Conservation (phyloP, 2,329 filamentous ascomycete genomes). For the Trichoderma sp. region DNA sequence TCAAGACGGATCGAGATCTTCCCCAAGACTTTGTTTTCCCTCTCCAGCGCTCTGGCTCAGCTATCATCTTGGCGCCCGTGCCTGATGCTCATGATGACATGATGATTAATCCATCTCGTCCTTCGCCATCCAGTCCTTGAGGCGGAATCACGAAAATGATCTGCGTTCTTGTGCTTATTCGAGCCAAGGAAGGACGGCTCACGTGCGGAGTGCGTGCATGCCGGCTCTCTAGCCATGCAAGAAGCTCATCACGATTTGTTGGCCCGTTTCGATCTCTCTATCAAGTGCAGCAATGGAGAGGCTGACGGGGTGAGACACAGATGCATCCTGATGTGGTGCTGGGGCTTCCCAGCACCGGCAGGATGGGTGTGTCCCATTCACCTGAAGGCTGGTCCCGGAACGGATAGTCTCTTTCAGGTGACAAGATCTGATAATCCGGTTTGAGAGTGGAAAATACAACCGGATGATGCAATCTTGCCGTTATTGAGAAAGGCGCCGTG, state of each 20-base stretch:
- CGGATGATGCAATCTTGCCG: slow-evolving; percentile 6
- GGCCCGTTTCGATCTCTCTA: not conserved
- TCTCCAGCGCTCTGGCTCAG: not conserved
- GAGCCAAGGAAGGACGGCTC: not conserved
- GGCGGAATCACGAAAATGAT: slow-evolving; percentile 4
- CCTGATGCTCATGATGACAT: slow-evolving; percentile 17
- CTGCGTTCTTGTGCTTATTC: slow-evolving; percentile 10
- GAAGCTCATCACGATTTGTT: not conserved
- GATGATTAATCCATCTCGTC: slow-evolving; percentile 17
- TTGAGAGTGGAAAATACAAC: not conserved
- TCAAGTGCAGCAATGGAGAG: no score
- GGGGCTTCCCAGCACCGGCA: no score
- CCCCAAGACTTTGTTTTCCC: not conserved
- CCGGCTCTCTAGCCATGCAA: not conserved
- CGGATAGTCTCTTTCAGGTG: not conserved
- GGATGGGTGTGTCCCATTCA: no score
- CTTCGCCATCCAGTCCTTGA: not conserved
- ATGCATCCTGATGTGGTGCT: no score
- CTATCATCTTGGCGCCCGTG: not conserved
- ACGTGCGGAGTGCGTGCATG: not conserved
- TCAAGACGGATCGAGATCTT: slow-evolving; percentile 21
- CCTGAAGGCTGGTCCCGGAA: no score
- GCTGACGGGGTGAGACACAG: not conserved
- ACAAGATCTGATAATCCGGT: slow-evolving; percentile 6
- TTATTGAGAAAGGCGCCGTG: not conserved